Evolutionary conservation across 1,284 basidiomycete species (phyloP).

Genomic region (Pseudozyma sp.): DNA sequence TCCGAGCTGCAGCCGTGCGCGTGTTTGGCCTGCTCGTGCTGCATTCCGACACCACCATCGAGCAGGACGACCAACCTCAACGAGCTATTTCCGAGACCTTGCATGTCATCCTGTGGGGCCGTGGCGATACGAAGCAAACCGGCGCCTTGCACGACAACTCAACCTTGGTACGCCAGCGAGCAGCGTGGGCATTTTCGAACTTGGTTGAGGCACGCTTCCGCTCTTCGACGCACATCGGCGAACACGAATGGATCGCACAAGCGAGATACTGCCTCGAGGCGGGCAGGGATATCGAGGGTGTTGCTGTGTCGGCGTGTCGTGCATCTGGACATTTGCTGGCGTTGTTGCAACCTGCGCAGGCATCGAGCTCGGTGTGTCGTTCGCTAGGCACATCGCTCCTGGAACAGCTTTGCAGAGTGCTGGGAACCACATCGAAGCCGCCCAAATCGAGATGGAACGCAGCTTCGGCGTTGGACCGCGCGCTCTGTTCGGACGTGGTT

Average conservation of each 20-base stretch:
- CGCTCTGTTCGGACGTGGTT: conserved; percentile 17
- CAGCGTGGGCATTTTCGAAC: conserved; percentile 36
- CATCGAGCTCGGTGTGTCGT: neutral
- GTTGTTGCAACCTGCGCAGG: neutral
- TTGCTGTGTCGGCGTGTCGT: conserved; percentile 36
- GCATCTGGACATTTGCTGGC: conserved; percentile 29
- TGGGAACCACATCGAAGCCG: conserved; percentile 29
- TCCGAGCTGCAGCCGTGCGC: conserved; percentile 40
- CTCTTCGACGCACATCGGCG: neutral
- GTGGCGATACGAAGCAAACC: neutral
- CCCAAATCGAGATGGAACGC: conserved; percentile 48
- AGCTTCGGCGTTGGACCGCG: conserved; percentile 34
- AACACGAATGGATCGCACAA: conserved; percentile 8
- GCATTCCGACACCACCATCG: conserved; percentile 4
- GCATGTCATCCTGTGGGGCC: conserved; percentile 12
- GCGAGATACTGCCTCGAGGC: conserved; percentile 34
- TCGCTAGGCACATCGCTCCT: conserved; percentile 9
- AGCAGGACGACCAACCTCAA: neutral
- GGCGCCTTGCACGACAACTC: conserved; percentile 27
- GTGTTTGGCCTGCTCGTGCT: conserved; percentile 38
- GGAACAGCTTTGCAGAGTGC: conserved; percentile 25
- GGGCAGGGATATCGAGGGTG: conserved; percentile 30
- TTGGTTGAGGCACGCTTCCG: conserved; percentile 23
- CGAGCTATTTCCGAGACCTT: neutral
- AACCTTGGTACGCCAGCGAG: conserved; percentile 40